Evolutionary conservation across 306 rosid species (phyloP), one percentile per base, ranked within the genome.

Genomic region (Acacia acuminata): DNA sequence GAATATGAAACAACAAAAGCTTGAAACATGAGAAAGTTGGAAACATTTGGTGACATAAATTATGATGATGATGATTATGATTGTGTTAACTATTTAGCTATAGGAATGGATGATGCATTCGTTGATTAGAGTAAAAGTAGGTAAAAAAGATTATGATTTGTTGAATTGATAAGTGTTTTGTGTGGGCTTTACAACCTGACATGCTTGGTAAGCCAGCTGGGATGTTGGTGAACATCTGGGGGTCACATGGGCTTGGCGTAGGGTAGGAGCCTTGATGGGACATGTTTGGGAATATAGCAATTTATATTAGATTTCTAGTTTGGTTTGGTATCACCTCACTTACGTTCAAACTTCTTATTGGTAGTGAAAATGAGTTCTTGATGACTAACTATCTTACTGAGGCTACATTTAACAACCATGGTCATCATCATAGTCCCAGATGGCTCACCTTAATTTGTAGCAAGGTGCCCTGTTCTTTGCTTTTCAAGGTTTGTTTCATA

Each of bases 191-290:
- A 86, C 86, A 82, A 48, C 85, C 83, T 77, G 82, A 79, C 83
- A 78, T 83, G 12, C 6, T 53, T 67, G 83, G 88, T 32, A 53
- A 73, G 75, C 86, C 83, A 79, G 88, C 90, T 88, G 91, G 89
- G 88, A 80, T 73, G 88, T 84, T 84, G 82, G 86, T 81, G 80
- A 79, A 84, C 93, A 85, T 86, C 91, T 79, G 90, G 91, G 79
- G 76, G 80, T 86, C 94, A 91, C 97, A 87, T 91, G 97, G 97
- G 86, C 73, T 9, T 69, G 84, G 84, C 53, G 70, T 78, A 80
- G 71, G 81, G 51, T 80, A 82, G 25, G 76, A 77, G 69, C 42
- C 24, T 72, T 71, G 81, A 81, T 89, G 80, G 84, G 84, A 88
- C 82, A 47, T 58, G 30, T 85, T 75, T 79, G 86, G 90, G 79